Percentiles rank a stretch among this genome's conserved stretches.
Evolutionary conservation across 192 early-diverging fungal species (phyloP).

Genomic region (Backusella macrospora): DNA sequence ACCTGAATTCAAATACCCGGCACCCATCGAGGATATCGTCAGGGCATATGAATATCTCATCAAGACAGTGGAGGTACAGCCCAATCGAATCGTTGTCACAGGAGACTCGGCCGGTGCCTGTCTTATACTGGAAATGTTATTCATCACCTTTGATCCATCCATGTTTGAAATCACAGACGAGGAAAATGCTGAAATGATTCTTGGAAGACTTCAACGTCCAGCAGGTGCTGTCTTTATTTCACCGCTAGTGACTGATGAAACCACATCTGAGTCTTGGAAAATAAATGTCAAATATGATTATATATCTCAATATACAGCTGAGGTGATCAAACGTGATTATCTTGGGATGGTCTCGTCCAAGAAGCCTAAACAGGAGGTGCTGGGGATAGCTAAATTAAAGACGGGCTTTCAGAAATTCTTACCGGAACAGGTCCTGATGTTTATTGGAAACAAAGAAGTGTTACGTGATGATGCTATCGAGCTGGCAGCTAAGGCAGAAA

Average conservation of each 20-base stretch:
- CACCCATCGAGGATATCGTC: slow-evolving; percentile 36
- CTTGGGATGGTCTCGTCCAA: neutral
- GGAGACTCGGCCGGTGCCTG: slow-evolving; percentile 36
- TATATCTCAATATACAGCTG: slow-evolving; percentile 37
- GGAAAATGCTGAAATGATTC: neutral
- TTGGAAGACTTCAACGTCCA: slow-evolving; percentile 31
- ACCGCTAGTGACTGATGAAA: slow-evolving; percentile 42
- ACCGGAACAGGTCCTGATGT: slow-evolving; percentile 25
- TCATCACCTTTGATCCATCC: slow-evolving; percentile 37
- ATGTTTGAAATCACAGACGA: slow-evolving; percentile 38
- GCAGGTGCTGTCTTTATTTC: slow-evolving; percentile 40
- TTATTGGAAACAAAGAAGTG: slow-evolving; percentile 38
- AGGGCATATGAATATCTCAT: slow-evolving; percentile 36
- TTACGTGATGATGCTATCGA: slow-evolving; percentile 37
- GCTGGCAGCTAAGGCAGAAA: slow-evolving; percentile 30
- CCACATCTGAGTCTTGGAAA: slow-evolving; percentile 34
- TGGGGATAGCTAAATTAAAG: slow-evolving; percentile 30
- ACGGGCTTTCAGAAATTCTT: slow-evolving; percentile 36
- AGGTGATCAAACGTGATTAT: slow-evolving; percentile 40
- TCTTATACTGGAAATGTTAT: slow-evolving; percentile 37
- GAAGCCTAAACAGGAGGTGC: neutral
- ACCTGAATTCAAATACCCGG: slow-evolving; percentile 38
- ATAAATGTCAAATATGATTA: slow-evolving; percentile 38
- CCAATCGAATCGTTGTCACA: slow-evolving; percentile 30
- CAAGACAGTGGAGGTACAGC: slow-evolving; percentile 11